Conservation (phyloP, 495 filamentous ascomycete species). For the Penicillium verhagenii region DNA sequence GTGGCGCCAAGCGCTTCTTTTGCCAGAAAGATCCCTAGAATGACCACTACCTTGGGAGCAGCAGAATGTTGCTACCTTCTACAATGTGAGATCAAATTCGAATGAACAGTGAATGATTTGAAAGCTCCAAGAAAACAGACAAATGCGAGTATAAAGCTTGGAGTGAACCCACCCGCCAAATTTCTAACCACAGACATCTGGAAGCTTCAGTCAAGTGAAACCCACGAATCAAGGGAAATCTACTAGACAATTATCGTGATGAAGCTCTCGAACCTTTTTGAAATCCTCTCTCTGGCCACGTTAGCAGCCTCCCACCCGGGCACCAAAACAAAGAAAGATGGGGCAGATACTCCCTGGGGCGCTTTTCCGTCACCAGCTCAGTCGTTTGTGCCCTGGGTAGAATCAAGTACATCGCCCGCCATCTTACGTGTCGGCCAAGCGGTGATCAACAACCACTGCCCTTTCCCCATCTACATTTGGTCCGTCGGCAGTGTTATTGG, state of each 20-base stretch:
- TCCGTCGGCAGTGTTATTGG: conserved; percentile 46
- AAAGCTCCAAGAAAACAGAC: too few species aligned
- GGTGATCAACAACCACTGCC: conserved; percentile 51
- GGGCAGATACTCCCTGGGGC: neutral
- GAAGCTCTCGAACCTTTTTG: neutral
- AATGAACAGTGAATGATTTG: too few species aligned
- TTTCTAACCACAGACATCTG: too few species aligned
- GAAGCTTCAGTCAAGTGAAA: too few species aligned
- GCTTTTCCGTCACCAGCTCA: neutral
- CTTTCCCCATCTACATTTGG: conserved; percentile 50
- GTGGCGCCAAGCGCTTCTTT: neutral
- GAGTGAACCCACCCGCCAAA: too few species aligned
- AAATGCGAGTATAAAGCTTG: too few species aligned
- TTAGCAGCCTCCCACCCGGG: neutral
- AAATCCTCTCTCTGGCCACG: neutral
- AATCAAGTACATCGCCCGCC: conserved; percentile 3
- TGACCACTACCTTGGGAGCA: neutral
- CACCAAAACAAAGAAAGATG: neutral
- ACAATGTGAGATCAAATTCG: neutral
- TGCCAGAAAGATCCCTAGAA: neutral
- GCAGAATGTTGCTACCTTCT: neutral
- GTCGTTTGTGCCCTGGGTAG: neutral
- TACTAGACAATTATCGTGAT: neutral
- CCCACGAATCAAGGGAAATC: too few species aligned
- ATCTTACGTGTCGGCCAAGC: conserved; percentile 52